Evolutionary conservation across 2,329 filamentous ascomycete species (phyloP).

Genomic region (Epichloe uncinata): DNA sequence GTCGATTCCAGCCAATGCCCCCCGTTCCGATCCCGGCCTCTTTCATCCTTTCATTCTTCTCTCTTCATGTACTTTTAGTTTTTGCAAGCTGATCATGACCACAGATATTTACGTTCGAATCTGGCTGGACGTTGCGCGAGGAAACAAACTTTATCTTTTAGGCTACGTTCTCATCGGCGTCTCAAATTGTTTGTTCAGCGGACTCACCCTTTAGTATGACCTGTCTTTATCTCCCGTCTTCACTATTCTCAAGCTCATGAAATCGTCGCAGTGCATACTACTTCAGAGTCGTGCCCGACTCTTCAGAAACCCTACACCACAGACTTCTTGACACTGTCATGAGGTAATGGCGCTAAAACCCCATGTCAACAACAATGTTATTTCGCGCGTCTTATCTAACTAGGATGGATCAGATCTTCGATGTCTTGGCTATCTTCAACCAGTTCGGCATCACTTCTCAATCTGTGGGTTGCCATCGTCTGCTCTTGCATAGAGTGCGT

Average conservation of each 20-base stretch:
- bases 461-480: background rate
- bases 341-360: background rate
- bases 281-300: background rate
- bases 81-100: background rate
- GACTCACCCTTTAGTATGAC: background rate
- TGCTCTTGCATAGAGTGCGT: background rate
- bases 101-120: constrained; percentile 1
- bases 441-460: background rate
- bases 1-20: background rate
- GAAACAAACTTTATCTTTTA: background rate
- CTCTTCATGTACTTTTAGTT: background rate
- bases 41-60: background rate
- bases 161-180: background rate
- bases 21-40: background rate
- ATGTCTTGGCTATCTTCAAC: background rate
- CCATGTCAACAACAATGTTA: background rate
- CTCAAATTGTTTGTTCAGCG: background rate
- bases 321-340: background rate
- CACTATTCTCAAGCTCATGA: background rate
- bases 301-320: background rate
- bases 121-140: background rate
- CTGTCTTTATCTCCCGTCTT: background rate
- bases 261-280: background rate
- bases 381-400: background rate
- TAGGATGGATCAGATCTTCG: background rate